These are phyloP conservation scores for Tranzscheliella williamsii DNA, from an alignment of 1,284 basidiomycete species.

Conservation along the genomic window DNA sequence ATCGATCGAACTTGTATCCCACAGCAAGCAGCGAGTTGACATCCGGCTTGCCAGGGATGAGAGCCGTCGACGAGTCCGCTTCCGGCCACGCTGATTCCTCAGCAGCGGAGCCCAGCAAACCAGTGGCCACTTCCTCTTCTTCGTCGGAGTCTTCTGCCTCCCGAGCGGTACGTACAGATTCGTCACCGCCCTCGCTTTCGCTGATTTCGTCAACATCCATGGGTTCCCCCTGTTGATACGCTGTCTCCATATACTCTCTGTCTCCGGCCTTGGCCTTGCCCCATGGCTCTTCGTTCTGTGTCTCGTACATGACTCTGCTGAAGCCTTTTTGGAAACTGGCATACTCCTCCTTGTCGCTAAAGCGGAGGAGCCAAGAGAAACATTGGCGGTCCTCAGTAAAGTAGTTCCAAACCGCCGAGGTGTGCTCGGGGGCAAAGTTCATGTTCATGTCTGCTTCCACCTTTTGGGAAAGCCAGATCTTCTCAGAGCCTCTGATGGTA, in stretches of 20 bases:
- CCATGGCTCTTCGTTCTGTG: constrained; percentile 75
- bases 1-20: constrained; percentile 93
- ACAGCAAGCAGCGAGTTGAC: constrained; percentile 86
- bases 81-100: constrained; percentile 23
- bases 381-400: constrained; percentile 67
- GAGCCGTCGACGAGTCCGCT: constrained; percentile 38
- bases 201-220: constrained; percentile 66
- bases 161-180: constrained; percentile 26
- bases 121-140: constrained; percentile 67
- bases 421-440: constrained; percentile 51
- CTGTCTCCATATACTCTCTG: constrained; percentile 67
- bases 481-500: constrained; percentile 63
- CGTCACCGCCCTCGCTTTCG: constrained; percentile 40
- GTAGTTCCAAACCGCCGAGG: constrained; percentile 81
- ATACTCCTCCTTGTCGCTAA: constrained; percentile 69
- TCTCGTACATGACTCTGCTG: constrained; percentile 79
- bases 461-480: constrained; percentile 71
- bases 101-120: constrained; percentile 25
- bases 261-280: constrained; percentile 70
- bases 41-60: constrained; percentile 35
- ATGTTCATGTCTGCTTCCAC: constrained; percentile 65
- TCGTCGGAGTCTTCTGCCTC: constrained; percentile 65
- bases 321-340: constrained; percentile 71
- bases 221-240: constrained; percentile 73
- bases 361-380: constrained; percentile 83